These are phyloP conservation scores for Crotalaria pallida DNA, from an alignment of 306 rosid species.

Conservation along the genomic window DNA sequence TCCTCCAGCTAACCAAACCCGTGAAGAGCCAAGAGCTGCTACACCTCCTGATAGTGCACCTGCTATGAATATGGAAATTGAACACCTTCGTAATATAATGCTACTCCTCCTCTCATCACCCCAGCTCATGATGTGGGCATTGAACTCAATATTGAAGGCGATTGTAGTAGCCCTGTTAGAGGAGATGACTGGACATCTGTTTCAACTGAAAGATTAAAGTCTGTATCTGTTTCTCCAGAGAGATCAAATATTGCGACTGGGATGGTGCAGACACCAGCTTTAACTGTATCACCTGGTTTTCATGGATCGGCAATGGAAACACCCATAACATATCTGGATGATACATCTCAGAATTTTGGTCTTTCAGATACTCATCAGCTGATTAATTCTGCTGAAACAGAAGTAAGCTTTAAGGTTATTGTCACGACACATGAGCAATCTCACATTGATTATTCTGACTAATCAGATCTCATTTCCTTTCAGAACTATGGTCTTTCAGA, in stretches of 20 bases:
- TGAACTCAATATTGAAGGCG: constrained; percentile 34
- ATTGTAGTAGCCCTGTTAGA: constrained; percentile 15
- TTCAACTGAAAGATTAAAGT: constrained; percentile 15
- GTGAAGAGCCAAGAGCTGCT: too few relatives aligned
- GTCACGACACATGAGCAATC: background rate
- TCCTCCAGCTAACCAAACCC: too few relatives aligned
- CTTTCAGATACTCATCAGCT: constrained; percentile 37
- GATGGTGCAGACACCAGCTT: constrained; percentile 29
- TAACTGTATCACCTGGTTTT: constrained; percentile 19
- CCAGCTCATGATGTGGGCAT: constrained; percentile 19
- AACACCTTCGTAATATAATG: background rate
- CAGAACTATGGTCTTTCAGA: constrained; percentile 31
- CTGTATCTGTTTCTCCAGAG: constrained; percentile 32
- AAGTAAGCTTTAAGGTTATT: constrained; percentile 43
- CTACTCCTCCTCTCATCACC: constrained; percentile 21
- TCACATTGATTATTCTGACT: too few relatives aligned
- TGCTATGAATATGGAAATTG: constrained; percentile 22
- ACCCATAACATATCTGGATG: constrained; percentile 18
- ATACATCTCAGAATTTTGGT: constrained; percentile 16
- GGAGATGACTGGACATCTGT: constrained; percentile 26
- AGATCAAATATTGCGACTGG: constrained; percentile 32
- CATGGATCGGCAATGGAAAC: constrained; percentile 36
- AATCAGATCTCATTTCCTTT: background rate
- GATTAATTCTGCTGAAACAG: constrained; percentile 35
- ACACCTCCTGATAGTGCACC: constrained; percentile 13